Conservation (phyloP, 2,329 filamentous ascomycete genomes). For the Biscogniauxia sp. region DNA sequence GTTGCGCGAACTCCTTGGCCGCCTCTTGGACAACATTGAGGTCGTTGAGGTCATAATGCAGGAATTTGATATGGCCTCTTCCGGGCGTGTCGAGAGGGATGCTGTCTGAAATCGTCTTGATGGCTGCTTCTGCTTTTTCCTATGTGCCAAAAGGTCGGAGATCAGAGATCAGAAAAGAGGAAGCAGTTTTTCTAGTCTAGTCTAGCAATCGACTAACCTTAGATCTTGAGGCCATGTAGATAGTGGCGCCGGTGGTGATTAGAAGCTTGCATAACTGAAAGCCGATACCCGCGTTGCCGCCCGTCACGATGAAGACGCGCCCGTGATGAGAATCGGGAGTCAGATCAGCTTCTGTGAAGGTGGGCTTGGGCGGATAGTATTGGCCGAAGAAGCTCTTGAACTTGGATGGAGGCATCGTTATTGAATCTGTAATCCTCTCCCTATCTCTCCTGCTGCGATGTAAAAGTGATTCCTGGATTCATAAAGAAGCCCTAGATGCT, state of each 20-base stretch:
- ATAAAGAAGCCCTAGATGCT: too few relatives aligned
- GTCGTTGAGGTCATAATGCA: constrained; percentile 20
- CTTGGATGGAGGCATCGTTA: too few relatives aligned
- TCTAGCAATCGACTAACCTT: constrained; percentile 20
- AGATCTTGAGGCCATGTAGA: constrained; percentile 51
- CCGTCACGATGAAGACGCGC: constrained; percentile 47
- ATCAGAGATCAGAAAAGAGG: constrained; percentile 18
- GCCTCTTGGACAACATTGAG: constrained; percentile 14
- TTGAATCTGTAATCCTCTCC: too few relatives aligned
- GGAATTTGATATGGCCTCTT: constrained; percentile 17
- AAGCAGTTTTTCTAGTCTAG: background rate
- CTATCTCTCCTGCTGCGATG: too few relatives aligned
- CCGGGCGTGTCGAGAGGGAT: constrained; percentile 1
- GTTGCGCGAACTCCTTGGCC: constrained; percentile 16
- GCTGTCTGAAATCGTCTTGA: constrained; percentile 28
- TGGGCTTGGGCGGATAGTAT: constrained; percentile 25
- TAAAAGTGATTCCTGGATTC: too few relatives aligned
- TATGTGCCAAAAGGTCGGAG: constrained; percentile 22
- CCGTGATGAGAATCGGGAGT: constrained; percentile 22
- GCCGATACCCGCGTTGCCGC: constrained; percentile 41
- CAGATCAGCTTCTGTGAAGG: constrained; percentile 25
- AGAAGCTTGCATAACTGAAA: constrained; percentile 51
- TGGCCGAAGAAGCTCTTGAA: constrained; percentile 5
- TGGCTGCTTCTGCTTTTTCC: constrained; percentile 32
- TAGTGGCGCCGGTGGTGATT: constrained; percentile 48